Evolutionary conservation across 371 early-diverging fungal species (phyloP), one percentile per base, ranked within the genome.

Genomic region (Circinella minor): DNA sequence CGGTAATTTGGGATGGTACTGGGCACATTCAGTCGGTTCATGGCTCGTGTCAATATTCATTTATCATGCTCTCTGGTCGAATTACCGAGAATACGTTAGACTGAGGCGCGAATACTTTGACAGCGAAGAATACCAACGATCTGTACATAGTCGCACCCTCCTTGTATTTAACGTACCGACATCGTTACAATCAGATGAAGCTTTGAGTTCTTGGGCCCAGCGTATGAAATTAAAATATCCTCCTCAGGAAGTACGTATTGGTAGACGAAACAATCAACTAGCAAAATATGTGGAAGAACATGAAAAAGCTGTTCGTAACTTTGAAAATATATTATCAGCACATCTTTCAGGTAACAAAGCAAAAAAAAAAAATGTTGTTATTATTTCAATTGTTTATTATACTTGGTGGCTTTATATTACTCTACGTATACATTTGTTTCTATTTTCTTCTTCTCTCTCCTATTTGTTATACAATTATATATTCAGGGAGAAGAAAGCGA

Each of bases 201-300:
- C 81, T 8, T 75, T 95, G 51, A 66, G 69, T 18, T 61, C 74
- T 4, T 93, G 87, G 80, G 77, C 93, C 68, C 51, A 72, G 27
- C 74, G 74, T 8, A 76, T 87, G 57, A 74, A 80, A 3, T 66
- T 86, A n/a, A 71, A 72, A 34, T 77, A 82, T n/a, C 80, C 81
- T 11, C 81, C 88, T 14, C 78, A 83, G 17, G 90, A 91, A 73
- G 89, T 85, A 0, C 80, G 89, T 48, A 85, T 94, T 51, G 95
- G 93, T 59, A 83, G 94, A 57, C 83, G 91, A 49, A 86, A 90
- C 34, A 79, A 88, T 17, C 79, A 84, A 51, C 73, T 95, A 64
- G 89, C 91, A 3, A 84, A 88, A 27, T 77, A 88, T 60, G 88
- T 95, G 43, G 81, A 88, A n/a, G 81, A 89, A 68, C 95, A 95